phyloP scores from a whole-genome alignment of 2,329 filamentous ascomycete species.

The Penicillium sp. region DNA sequence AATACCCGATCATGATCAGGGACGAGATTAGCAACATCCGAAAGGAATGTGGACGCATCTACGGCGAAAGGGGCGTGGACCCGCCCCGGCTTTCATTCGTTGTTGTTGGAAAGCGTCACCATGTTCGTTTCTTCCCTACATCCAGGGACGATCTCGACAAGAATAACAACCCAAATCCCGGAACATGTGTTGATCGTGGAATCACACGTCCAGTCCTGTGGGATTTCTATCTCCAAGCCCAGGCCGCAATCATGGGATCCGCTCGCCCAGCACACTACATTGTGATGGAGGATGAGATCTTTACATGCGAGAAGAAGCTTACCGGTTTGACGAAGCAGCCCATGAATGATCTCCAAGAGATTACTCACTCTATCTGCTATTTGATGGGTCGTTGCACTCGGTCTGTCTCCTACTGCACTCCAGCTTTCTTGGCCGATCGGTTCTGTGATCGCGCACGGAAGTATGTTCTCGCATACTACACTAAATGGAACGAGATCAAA shows the following conservation, averaged over 20 bases:
- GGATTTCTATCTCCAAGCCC: conserved; percentile 83
- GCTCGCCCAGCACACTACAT: conserved; percentile 80
- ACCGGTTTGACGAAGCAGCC: neutral
- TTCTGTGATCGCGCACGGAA: conserved; percentile 24
- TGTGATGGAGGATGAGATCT: conserved; percentile 68
- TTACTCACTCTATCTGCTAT: conserved; percentile 26
- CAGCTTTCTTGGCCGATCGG: conserved; percentile 26
- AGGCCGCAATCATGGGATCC: conserved; percentile 76
- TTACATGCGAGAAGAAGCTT: conserved; percentile 33
- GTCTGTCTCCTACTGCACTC: conserved; percentile 23
- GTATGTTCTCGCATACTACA: conserved; percentile 14
- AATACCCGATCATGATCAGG: conserved; percentile 67
- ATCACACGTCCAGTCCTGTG: conserved; percentile 71
- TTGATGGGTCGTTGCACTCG: conserved; percentile 28
- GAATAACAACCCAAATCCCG: conserved; percentile 66
- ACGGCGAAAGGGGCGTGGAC: conserved; percentile 46
- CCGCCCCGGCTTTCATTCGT: conserved; percentile 71
- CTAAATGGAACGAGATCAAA: neutral
- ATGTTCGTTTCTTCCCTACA: conserved; percentile 80
- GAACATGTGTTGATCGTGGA: conserved; percentile 80
- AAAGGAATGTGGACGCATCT: conserved; percentile 61
- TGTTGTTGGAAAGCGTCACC: conserved; percentile 82
- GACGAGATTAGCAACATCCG: conserved; percentile 58
- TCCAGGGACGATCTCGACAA: conserved; percentile 46
- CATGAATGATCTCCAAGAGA: conserved; percentile 15